These are phyloP conservation scores for Moricandia moricandioides DNA, from an alignment of 345 rosid species.

Conservation along the genomic window DNA sequence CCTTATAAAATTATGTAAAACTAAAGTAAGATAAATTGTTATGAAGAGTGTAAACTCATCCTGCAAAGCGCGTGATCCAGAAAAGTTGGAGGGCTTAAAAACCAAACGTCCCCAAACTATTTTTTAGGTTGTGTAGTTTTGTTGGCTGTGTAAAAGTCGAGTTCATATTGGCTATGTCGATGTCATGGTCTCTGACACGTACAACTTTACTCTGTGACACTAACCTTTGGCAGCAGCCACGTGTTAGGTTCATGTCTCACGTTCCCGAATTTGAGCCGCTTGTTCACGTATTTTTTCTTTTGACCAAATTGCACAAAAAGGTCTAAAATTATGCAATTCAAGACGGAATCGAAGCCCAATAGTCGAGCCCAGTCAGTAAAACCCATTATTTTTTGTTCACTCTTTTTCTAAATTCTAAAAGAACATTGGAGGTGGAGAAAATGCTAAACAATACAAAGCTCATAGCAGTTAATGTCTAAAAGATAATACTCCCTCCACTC, in stretches of 20 bases:
- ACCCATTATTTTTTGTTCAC: neutral
- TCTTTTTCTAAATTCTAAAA: neutral
- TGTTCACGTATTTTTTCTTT: neutral
- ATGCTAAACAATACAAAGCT: neutral
- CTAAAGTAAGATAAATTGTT: too few species aligned
- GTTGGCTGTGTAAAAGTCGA: neutral
- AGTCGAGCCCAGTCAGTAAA: neutral
- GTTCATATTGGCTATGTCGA: constrained; percentile 10
- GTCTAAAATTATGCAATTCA: neutral
- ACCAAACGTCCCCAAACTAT: too few species aligned
- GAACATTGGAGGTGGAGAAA: neutral
- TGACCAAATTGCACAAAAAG: neutral
- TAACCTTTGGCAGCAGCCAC: constrained; percentile 12
- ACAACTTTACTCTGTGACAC: neutral
- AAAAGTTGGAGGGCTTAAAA: too few species aligned
- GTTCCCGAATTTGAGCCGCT: neutral
- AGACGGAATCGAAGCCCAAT: neutral
- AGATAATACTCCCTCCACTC: too few species aligned
- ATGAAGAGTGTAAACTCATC: too few species aligned
- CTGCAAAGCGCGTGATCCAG: too few species aligned
- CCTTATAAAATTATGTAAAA: too few species aligned
- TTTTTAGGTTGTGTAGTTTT: too few species aligned
- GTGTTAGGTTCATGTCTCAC: constrained; percentile 17
- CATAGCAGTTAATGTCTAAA: too few species aligned
- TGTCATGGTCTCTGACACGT: constrained; percentile 36